Conservation (phyloP, 371 early-diverging fungal genomes). For the Rhizopus sp. region DNA sequence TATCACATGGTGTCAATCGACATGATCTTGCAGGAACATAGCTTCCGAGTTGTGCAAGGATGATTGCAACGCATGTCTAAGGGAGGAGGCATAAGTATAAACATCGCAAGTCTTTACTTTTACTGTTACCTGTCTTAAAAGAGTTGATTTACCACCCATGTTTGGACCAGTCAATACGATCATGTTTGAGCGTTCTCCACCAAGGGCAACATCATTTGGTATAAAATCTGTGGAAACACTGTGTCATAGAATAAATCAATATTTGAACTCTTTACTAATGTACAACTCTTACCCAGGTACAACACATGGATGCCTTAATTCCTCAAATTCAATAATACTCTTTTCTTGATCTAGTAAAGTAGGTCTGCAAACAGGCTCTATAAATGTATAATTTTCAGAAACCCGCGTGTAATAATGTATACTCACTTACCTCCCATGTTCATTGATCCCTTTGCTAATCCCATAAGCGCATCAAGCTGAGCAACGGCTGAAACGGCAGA, state of each 20-base stretch:
- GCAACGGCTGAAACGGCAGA: slow-evolving; percentile 75
- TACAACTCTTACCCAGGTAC: slow-evolving; percentile 48
- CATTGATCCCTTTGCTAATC: slow-evolving; percentile 75
- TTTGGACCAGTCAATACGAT: slow-evolving; percentile 99
- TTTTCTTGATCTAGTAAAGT: slow-evolving; percentile 61
- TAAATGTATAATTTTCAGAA: slow-evolving; percentile 1
- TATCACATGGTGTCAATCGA: slow-evolving; percentile 87
- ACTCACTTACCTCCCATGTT: slow-evolving; percentile 62
- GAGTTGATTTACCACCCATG: slow-evolving; percentile 96
- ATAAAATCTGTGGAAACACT: slow-evolving; percentile 80
- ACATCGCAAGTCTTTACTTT: neutral
- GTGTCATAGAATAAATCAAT: neutral
- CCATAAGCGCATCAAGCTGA: slow-evolving; percentile 90
- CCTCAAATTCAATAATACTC: slow-evolving; percentile 74
- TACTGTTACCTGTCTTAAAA: slow-evolving; percentile 75
- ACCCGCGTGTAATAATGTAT: neutral
- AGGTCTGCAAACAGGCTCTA: slow-evolving; percentile 80
- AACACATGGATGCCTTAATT: slow-evolving; percentile 89
- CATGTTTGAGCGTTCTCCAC: slow-evolving; percentile 72
- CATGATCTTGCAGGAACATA: slow-evolving; percentile 91
- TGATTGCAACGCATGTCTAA: slow-evolving; percentile 92
- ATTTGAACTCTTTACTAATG: neutral
- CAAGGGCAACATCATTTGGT: slow-evolving; percentile 90
- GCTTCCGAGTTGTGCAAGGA: slow-evolving; percentile 98
- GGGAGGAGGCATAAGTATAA: neutral